Base-by-base conservation (phyloP, 2,329 filamentous ascomycete genomes). In the Ascochyta viciae-villosae region DNA sequence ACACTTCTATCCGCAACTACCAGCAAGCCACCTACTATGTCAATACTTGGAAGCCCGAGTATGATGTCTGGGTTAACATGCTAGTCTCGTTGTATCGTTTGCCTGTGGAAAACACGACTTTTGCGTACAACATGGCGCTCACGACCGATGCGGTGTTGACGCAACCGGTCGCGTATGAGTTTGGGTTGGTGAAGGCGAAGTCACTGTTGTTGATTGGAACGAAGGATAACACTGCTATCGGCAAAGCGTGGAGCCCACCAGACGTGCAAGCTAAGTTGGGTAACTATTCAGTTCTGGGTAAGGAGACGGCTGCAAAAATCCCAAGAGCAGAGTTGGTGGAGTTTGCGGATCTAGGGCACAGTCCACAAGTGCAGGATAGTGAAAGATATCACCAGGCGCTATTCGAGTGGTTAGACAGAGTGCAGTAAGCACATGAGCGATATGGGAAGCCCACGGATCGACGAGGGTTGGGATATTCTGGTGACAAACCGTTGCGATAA, bases 1-100 rank as follows among this genome's bases (percentile, higher is more conserved):
- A 70, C 48, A 63, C 62, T 0, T 61, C 59, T 6, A 63, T 72
- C 15, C 64, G 64, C n/a, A 64, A 56, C 15, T 72, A 72, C 47
- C 62, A 72, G 39, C 67, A 72, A 41, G 50, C 62, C 1, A 71
- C 68, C 16, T 71, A 71, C 38, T 71, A 71, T 44, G 66, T 66
- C 43, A 62, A 61, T 37, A 73, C 76, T 19, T 85, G 83, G 83
- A 68, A 76, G 37, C 64, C 74, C 1, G 73, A 74, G 9, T 86
- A 85, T 69, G 82, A 84, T 58, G 71, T 77, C 12, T 85, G 82
- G 82, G 83, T 84, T 45, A 76, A 78, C 39, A 85, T 85, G 83
- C 76, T 83, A 15, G 75, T 78, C 54, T 79, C 80, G 51, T 76
- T 85, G 46, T 85, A 85, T 72, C 60, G 76, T 49, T 79, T 82